phyloP scores from a whole-genome alignment of 2,329 filamentous ascomycete species.

The Neocucurbitaria cava region DNA sequence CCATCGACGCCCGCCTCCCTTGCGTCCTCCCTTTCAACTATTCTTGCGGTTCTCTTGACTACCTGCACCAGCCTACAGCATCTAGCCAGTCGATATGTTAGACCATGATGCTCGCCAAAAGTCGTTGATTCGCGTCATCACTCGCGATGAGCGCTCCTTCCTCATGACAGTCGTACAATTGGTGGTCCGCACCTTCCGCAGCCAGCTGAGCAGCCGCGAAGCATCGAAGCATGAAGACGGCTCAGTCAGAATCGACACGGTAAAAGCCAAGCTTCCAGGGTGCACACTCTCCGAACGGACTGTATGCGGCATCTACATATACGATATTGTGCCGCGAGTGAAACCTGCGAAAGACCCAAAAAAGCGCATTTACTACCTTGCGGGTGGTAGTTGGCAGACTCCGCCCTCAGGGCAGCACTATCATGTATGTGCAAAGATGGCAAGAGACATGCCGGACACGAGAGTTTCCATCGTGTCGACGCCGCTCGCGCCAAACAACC shows the following conservation, averaged over 20 bases:
- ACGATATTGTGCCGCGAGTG: conserved; percentile 49
- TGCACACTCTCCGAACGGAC: conserved; percentile 51
- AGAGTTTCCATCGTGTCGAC: conserved; percentile 59
- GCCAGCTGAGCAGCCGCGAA: conserved; percentile 39
- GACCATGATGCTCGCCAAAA: not conserved
- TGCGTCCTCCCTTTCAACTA: not conserved
- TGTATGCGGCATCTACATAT: conserved; percentile 55
- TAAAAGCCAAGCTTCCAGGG: conserved; percentile 38
- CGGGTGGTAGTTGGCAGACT: conserved; percentile 63
- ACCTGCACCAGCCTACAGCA: not conserved
- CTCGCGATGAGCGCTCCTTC: conserved; percentile 49
- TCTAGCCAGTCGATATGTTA: not conserved
- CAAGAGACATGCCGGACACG: conserved; percentile 49
- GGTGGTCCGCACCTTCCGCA: conserved; percentile 48
- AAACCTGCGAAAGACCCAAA: conserved; percentile 11
- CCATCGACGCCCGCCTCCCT: not conserved
- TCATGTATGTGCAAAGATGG: conserved; percentile 58
- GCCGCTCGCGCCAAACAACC: conserved; percentile 62
- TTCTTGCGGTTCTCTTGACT: not conserved
- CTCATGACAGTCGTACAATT: conserved; percentile 49
- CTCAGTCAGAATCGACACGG: conserved; percentile 49
- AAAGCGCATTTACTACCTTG: conserved; percentile 61
- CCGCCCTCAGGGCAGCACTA: conserved; percentile 61
- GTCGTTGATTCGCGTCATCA: conserved; percentile 41
- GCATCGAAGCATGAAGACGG: conserved; percentile 46